Evolutionary conservation across 805 yeast genomes (phyloP), one percentile per base, ranked within the genome.

Genomic region (Helenozyma baotianmanensis): DNA sequence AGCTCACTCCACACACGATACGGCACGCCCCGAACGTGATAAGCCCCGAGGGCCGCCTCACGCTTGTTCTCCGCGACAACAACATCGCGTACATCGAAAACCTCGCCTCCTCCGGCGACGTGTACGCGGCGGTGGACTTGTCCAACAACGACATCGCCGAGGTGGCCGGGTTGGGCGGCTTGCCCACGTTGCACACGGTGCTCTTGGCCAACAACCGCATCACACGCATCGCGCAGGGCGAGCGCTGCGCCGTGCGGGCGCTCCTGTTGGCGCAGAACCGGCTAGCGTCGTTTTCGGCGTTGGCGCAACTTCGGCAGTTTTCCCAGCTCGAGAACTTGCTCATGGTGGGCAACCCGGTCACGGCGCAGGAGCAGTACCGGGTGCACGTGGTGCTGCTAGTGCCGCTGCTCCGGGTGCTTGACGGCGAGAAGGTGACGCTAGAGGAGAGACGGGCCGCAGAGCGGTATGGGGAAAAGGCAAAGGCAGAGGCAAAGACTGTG

Each of bases 81-180:
- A 56, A 56, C 21, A 51, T 64, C 5, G 54, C 60, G 4, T 51
- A 36, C 34, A 49, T 67, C 21, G 72, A 66, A 35, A 64, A 60
- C 35, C 50, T 66, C 16, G 58, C 58, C 6, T 43, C 47, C 23
- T 50, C 62, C 9, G 47, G 52, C 23, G 56, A 58, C 36, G 46
- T 45, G 26, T 59, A 58, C 52, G 80, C 70, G 39, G 75, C 70
- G 11, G 57, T 90, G 3, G 97, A 90, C 53, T 51, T 90, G 21
- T 76, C 90, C 1, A 80, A 82, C 49, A 90, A 90, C 56, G 80
- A 76, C 21, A 58, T 90, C n/a, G 56, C 68, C 1, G 66, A 64
- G 2, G 43, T 90, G 5, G 67, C 71, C 11, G 66, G 62, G 48
- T 64, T 74, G 23, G 85, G 80, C 0, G 14, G 50, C 4, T 33